Conservation (phyloP, 371 early-diverging fungal genomes). For the Mucor irregularis region DNA sequence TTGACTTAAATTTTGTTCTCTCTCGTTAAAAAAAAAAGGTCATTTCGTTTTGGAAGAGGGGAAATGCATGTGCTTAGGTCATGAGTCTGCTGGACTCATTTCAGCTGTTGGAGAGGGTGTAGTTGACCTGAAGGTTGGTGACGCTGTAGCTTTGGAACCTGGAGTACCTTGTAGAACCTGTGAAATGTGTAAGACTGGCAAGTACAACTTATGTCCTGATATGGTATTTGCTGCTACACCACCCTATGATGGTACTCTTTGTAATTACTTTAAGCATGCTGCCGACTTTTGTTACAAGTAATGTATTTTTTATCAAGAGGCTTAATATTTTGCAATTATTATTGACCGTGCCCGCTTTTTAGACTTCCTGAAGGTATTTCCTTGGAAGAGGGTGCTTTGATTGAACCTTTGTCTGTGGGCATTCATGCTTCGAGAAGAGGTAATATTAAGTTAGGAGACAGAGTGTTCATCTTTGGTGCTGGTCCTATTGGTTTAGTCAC, state of each 20-base stretch:
- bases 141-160: conserved; percentile 63
- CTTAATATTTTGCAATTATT: too few species aligned
- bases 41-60: conserved; percentile 36
- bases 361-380: conserved; percentile 53
- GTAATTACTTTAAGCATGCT: conserved; percentile 51
- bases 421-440: conserved; percentile 63
- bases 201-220: conserved; percentile 53
- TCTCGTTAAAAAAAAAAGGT: too few species aligned
- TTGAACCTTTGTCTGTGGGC: conserved; percentile 49
- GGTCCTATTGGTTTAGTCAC: conserved; percentile 60
- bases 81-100: conserved; percentile 75
- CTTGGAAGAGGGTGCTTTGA: conserved; percentile 58
- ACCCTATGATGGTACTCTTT: conserved; percentile 53
- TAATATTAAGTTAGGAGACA: conserved; percentile 62
- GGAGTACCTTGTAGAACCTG: conserved; percentile 72
- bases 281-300: conserved; percentile 57
- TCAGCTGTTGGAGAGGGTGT: conserved; percentile 58
- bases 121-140: conserved; percentile 63
- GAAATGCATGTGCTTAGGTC: conserved; percentile 80
- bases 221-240: conserved; percentile 56
- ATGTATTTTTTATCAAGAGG: too few species aligned
- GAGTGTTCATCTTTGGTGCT: conserved; percentile 63
- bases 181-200: conserved; percentile 50
- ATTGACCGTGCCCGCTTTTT: conserved; percentile 7
- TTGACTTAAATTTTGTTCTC: too few species aligned